Evolutionary conservation across 2,329 filamentous ascomycete genomes (phyloP).

Genomic region (Monilinia fructicola): DNA sequence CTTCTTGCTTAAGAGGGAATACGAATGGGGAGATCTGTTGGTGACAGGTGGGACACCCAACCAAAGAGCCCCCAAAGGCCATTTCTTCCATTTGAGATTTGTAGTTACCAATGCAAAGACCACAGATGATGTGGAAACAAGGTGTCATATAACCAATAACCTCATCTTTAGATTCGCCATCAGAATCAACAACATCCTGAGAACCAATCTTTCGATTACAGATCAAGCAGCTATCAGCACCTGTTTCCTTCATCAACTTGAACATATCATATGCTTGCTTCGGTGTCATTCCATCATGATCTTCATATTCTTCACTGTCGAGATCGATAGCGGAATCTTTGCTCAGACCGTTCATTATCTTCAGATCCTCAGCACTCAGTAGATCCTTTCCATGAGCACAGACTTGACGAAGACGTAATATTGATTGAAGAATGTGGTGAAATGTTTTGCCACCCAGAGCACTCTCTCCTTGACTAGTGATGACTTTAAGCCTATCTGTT

Average conservation of each 20-base stretch:
- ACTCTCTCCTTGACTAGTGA: slow-evolving; percentile 63
- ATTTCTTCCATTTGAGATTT: slow-evolving; percentile 51
- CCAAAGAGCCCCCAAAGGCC: slow-evolving; percentile 45
- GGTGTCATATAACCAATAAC: slow-evolving; percentile 77
- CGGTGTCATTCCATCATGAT: slow-evolving; percentile 58
- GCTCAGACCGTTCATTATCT: slow-evolving; percentile 77
- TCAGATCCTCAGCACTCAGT: slow-evolving; percentile 78
- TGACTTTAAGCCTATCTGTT: slow-evolving; percentile 73
- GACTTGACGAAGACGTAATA: slow-evolving; percentile 82
- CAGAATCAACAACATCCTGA: slow-evolving; percentile 56
- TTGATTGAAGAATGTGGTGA: slow-evolving; percentile 88
- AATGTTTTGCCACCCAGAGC: slow-evolving; percentile 83
- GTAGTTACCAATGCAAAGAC: slow-evolving; percentile 65
- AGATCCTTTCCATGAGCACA: slow-evolving; percentile 95
- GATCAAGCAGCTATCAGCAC: slow-evolving; percentile 68
- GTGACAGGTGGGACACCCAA: slow-evolving; percentile 67
- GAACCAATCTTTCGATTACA: slow-evolving; percentile 66
- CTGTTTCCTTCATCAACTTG: slow-evolving; percentile 78
- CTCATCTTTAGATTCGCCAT: slow-evolving; percentile 57
- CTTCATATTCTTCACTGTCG: slow-evolving; percentile 65
- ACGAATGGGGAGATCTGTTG: slow-evolving; percentile 61
- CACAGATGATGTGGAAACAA: slow-evolving; percentile 84
- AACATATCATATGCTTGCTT: slow-evolving; percentile 84
- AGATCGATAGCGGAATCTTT: slow-evolving; percentile 84
- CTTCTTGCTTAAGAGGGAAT: slow-evolving; percentile 61